These are phyloP conservation scores for Cyberlindnera bimundalis DNA, from an alignment of 805 yeast species.

Conservation along the genomic window DNA sequence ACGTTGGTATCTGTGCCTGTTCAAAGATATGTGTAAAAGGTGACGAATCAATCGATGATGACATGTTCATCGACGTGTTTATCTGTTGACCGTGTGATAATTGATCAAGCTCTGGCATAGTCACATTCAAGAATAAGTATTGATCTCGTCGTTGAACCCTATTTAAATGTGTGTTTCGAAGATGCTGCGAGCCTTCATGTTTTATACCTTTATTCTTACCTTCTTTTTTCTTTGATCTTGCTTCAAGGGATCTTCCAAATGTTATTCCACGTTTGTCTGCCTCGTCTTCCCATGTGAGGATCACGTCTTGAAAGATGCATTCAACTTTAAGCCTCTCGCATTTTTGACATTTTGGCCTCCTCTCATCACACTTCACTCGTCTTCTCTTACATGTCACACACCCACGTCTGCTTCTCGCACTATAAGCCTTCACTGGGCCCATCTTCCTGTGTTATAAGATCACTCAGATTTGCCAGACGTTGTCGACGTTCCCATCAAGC, in stretches of 20 bases:
- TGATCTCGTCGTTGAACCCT: slow-evolving; percentile 11
- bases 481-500: too few species aligned
- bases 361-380: slow-evolving; percentile 45
- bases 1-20: slow-evolving; percentile 15
- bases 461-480: neutral
- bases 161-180: slow-evolving; percentile 5
- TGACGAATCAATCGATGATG: neutral
- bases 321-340: slow-evolving; percentile 29
- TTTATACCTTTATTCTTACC: neutral
- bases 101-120: slow-evolving; percentile 8
- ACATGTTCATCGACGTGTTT: neutral
- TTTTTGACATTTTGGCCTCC: slow-evolving; percentile 32
- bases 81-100: slow-evolving; percentile 12
- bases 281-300: slow-evolving; percentile 36
- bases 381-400: slow-evolving; percentile 48
- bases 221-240: slow-evolving; percentile 14
- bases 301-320: slow-evolving; percentile 21
- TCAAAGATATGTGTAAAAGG: slow-evolving; percentile 16
- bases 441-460: slow-evolving; percentile 10
- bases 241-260: slow-evolving; percentile 35
- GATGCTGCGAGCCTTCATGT: neutral
- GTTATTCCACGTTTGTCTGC: slow-evolving; percentile 33
- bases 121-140: slow-evolving; percentile 15
- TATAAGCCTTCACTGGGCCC: slow-evolving; percentile 26
- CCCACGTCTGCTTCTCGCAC: slow-evolving; percentile 38